Conservation (phyloP, 2,329 filamentous ascomycete genomes). For the Berkeleyomyces rouxiae region DNA sequence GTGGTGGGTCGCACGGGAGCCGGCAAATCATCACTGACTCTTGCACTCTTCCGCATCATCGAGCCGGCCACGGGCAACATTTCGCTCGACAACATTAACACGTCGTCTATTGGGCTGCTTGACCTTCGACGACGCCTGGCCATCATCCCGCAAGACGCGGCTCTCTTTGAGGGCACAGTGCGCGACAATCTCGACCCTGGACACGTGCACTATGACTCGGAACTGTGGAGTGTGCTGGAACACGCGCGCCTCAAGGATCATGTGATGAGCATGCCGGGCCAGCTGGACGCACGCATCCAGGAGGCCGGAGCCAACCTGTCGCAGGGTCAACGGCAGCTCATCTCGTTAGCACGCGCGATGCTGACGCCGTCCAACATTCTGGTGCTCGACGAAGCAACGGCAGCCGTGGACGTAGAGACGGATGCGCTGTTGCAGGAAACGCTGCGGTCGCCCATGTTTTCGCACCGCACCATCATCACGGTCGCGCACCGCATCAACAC, state of each 20-base stretch:
- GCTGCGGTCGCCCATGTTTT: conserved; percentile 51
- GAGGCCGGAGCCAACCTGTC: conserved; percentile 96
- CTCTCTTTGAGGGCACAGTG: conserved; percentile 83
- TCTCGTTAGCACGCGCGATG: conserved; percentile 84
- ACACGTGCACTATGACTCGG: conserved; percentile 89
- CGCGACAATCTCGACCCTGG: conserved; percentile 92
- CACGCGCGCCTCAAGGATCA: conserved; percentile 90
- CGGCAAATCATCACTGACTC: conserved; percentile 84
- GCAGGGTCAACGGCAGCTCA: conserved; percentile 82
- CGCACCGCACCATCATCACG: conserved; percentile 90
- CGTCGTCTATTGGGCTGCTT: conserved; percentile 73
- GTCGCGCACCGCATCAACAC: conserved; percentile 98
- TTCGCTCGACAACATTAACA: conserved; percentile 77
- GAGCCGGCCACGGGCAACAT: conserved; percentile 72
- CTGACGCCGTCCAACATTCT: conserved; percentile 93
- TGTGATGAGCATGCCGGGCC: conserved; percentile 69
- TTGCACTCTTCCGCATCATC: conserved; percentile 90
- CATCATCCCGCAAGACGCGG: conserved; percentile 95
- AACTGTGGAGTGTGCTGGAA: conserved; percentile 90
- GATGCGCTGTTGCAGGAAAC: conserved; percentile 50
- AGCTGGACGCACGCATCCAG: conserved; percentile 75
- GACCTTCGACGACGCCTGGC: conserved; percentile 79
- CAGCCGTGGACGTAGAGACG: conserved; percentile 52
- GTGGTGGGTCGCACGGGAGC: conserved; percentile 92
- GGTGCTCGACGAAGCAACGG: conserved; percentile 91